Percentiles rank a stretch among this genome's conserved stretches.
Evolutionary conservation across 2,329 filamentous ascomycete species (phyloP).

Genomic region (Colletotrichum plurivorum): DNA sequence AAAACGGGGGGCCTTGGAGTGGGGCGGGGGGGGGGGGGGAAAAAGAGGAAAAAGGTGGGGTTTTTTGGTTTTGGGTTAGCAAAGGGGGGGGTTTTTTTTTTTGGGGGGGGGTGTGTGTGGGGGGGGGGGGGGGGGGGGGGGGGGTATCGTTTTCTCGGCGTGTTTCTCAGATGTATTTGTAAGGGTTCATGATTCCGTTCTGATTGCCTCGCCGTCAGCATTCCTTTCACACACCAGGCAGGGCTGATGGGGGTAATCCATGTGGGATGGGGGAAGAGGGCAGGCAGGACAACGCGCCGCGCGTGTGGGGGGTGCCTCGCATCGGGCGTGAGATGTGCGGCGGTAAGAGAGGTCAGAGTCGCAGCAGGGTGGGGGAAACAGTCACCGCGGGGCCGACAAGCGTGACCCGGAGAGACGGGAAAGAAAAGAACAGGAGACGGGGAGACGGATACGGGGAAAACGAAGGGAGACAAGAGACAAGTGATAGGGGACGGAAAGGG

Average conservation of each 20-base stretch:
- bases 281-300: neutral
- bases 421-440: conserved; percentile 14
- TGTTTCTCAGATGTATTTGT: conserved; percentile 84
- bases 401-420: conserved; percentile 18
- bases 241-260: conserved; percentile 11
- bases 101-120: too few species aligned
- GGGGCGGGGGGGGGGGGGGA: too few species aligned
- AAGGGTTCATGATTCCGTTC: conserved; percentile 99
- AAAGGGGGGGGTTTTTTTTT: too few species aligned
- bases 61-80: too few species aligned
- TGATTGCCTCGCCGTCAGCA: conserved; percentile 53
- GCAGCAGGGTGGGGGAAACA: conserved; percentile 2
- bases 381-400: neutral
- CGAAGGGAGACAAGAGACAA: conserved; percentile 17
- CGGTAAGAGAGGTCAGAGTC: neutral
- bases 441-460: neutral
- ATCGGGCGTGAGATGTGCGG: conserved; percentile 3
- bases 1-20: too few species aligned
- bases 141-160: conserved; percentile 29
- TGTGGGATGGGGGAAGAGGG: neutral
- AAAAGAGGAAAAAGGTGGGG: too few species aligned
- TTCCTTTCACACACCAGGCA: conserved; percentile 39
- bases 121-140: neutral
- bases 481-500: conserved; percentile 12
- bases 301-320: conserved; percentile 17